Evolutionary conservation across 2,329 filamentous ascomycete genomes (phyloP), one percentile per base, ranked within the genome.

Genomic region (Aspergillus tubingensis): DNA sequence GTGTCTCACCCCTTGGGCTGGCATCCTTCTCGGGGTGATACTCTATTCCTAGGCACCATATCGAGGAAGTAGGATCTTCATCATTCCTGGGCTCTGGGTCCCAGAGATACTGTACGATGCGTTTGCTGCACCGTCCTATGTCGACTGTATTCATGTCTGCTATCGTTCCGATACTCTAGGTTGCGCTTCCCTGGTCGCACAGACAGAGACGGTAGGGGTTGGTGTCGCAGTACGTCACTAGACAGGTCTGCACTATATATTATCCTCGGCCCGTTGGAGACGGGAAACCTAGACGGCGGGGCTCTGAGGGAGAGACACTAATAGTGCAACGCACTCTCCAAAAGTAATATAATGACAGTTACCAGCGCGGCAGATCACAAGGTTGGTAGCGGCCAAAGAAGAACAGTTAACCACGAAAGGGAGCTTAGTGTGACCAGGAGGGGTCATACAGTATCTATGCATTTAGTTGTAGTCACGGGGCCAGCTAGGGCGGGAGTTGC

Each of bases 71-170:
- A 39, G 84, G 82, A 60, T 79, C 75, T 59, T 87, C 82, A 73
- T 96, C 88, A 78, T 97, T 96, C 64, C 85, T 86, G 5, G 92
- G 93, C 65, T 93, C 88, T 0, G 92, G 92, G 69, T 97, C 93
- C 89, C 92, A 96, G 72, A 98, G 89, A 79, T 91, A 92, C 78
- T 94, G 91, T 62, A 97, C 88, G 68, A 97, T 87, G 65, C 90
- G 90, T 77, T 91, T 91, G 72, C 89, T 91, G 72, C 88, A 87
- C 67, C 90, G 89, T 67, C 90, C 86, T 62, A 96, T 81, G 71
- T 96, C 91, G 58, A 90, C 86, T 59, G 84, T 87, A 70, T 83
- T 83, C 86, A 89, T 88, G 38, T 55, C 60, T 59, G 60, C 39
- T n/a, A 11, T 41, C 11, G 38, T 38, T 30, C 19, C 10, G 13